Evolutionary conservation across 495 filamentous ascomycete species (phyloP), one percentile per base, ranked within the genome.

Genomic region (Penicillium salamii): DNA sequence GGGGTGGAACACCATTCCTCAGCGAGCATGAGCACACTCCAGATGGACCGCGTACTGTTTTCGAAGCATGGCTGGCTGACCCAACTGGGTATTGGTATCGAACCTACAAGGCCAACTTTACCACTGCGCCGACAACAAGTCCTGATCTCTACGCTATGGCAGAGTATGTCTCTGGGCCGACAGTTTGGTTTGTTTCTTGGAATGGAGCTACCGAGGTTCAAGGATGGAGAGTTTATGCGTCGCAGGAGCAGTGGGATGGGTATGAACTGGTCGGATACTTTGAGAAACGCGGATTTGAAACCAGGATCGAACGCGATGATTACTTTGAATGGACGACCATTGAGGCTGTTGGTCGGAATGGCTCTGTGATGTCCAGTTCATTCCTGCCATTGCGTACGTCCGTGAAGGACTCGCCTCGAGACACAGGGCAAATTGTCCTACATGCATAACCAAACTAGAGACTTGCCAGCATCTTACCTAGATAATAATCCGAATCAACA

Each of bases 11-110:
- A 1, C 29, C 12, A 21, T 33, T 21, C 5, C 28, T 34, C 2
- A 44, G 12, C 19, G 42, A 44, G 29, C 42, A 44, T 33, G 42
- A 44, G 17, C 42, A 44, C 19, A 44, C 29, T 11, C 29, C 18
- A 13, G 42, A 44, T 33, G 29, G 18, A 17, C 29, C 42, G 17
- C 42, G 18, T 14, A 17, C 31, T 3, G 42, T 44, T 0, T 44
- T 44, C 11, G 28, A 44, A 21, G 28, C 42, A 31, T 17, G 12
- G 23, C n/a, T 44, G 18, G 42, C 28, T 23, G 42, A 44, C 13
- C 29, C 29, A 11, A 44, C 42, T 20, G 42, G 29, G 3, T 44
- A 21, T 23, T 44, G 42, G 42, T 44, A 34, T 14, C 42, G 42
- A 20, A 17, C 14, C 13, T 44, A 28, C 9, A 44, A 44, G 29